A percentile compares a stretch with the other conserved stretches of the same genome.
These are phyloP conservation scores for Aaosphaeria pasadenensis DNA, from an alignment of 2,329 filamentous ascomycete species.

Conservation along the genomic window DNA sequence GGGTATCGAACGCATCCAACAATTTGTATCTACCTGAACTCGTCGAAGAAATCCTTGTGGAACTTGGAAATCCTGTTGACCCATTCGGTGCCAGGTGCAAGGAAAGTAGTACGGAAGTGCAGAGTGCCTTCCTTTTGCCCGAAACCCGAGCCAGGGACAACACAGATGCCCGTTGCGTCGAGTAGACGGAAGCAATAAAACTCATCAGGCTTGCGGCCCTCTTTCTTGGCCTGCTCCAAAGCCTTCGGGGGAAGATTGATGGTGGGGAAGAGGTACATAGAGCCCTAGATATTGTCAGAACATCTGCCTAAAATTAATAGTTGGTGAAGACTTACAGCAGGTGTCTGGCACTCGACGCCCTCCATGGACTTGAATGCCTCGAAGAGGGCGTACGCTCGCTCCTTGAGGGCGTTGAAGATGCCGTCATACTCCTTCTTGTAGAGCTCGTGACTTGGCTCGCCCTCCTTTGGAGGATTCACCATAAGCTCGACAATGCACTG, in stretches of 20 bases:
- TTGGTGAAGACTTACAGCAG: slow-evolving; percentile 53
- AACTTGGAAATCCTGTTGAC: slow-evolving; percentile 83
- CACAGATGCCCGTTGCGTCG: slow-evolving; percentile 90
- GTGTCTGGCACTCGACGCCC: slow-evolving; percentile 84
- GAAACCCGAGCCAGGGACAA: slow-evolving; percentile 89
- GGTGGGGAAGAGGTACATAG: slow-evolving; percentile 98
- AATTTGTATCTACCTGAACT: slow-evolving; percentile 52
- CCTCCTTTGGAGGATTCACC: slow-evolving; percentile 87
- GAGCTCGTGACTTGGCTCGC: slow-evolving; percentile 78
- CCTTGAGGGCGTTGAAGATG: slow-evolving; percentile 74
- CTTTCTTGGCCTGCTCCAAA: slow-evolving; percentile 67
- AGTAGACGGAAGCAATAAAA: slow-evolving; percentile 91
- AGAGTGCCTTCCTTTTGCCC: slow-evolving; percentile 88
- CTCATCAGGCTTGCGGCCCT: slow-evolving; percentile 77
- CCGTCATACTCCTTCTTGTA: slow-evolving; percentile 82
- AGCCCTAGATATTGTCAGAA: slow-evolving; percentile 55
- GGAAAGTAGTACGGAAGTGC: slow-evolving; percentile 95
- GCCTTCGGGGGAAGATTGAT: slow-evolving; percentile 78
- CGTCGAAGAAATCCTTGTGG: slow-evolving; percentile 84
- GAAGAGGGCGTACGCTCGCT: slow-evolving; percentile 81
- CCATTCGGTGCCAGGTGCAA: slow-evolving; percentile 96
- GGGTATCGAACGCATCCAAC: no score
- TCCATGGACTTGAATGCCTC: slow-evolving; percentile 93
- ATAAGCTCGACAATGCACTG: slow-evolving; percentile 97
- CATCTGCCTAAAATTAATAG: neutral